These are phyloP conservation scores for Penicillium sp. DNA, from an alignment of 2,329 filamentous ascomycete species.

Conservation along the genomic window DNA sequence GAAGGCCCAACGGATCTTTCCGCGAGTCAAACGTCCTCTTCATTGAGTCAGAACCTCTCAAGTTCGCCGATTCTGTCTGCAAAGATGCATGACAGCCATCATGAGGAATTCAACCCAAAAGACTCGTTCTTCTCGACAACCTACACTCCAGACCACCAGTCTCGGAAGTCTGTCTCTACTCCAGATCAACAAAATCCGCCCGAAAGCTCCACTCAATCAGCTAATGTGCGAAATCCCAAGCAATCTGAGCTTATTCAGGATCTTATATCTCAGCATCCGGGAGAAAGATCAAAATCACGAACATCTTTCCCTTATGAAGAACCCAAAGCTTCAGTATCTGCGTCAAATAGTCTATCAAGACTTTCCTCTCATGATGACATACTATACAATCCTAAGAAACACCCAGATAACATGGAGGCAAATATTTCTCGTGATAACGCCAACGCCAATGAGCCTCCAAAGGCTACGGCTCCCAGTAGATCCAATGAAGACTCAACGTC, in stretches of 20 bases:
- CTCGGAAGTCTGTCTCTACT: conserved; percentile 21
- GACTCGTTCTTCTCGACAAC: conserved; percentile 19
- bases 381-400: conserved; percentile 29
- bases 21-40: conserved; percentile 32
- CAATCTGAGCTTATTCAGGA: conserved; percentile 28
- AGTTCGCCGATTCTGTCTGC: conserved; percentile 36
- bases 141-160: conserved; percentile 22
- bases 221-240: conserved; percentile 23
- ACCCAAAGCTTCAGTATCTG: conserved; percentile 25
- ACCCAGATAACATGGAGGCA: conserved; percentile 28
- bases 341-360: conserved; percentile 31
- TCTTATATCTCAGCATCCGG: conserved; percentile 28
- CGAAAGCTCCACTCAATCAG: conserved; percentile 29
- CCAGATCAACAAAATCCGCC: conserved; percentile 27
- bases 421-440: conserved; percentile 31
- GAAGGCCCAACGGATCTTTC: conserved; percentile 31
- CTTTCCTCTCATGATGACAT: conserved; percentile 27
- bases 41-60: conserved; percentile 27
- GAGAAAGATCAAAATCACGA: conserved; percentile 30
- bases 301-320: conserved; percentile 31
- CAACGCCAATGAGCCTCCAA: conserved; percentile 27
- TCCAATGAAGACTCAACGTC: conserved; percentile 35
- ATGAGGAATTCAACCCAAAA: conserved; percentile 29
- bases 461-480: conserved; percentile 22
- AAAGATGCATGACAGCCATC: conserved; percentile 28